Evolutionary conservation across 768 basidiomycete genomes (phyloP), one percentile per base, ranked within the genome.

Genomic region (Galerina marginata): DNA sequence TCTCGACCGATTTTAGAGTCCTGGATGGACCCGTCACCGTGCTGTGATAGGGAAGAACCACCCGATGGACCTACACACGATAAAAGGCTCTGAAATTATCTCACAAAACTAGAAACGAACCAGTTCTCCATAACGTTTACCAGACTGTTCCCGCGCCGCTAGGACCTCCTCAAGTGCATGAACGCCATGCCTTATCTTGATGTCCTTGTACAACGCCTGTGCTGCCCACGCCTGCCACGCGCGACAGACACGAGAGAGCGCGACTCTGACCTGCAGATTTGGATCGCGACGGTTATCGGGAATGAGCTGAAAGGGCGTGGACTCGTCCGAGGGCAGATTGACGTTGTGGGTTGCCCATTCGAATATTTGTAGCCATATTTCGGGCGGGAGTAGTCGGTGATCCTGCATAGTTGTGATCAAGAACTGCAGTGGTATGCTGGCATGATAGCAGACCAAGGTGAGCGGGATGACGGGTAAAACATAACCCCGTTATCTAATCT

Each of bases 311-410:
- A 89, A 89, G 2, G 86, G 86, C 23, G 67, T 65, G 65, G 87
- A 84, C 26, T 64, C 62, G 29, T 69, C 52, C 26, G 60, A 56
- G 58, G 72, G 46, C 44, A 72, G 65, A 20, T 64, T 56, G 23
- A 61, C 62, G 48, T 72, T 68, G 39, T 70, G 72, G 39, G 77
- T 76, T 23, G 81, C 80, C 77, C 77, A 77, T 54, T 75, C 72
- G 50, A 88, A 77, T 15, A 88, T 78, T 48, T 79, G 67, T 11
- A 84, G 70, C 86, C 84, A 87, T 29, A 88, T 65, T 64, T 88
- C 86, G 16, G 79, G 71, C 9, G 86, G 86, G 20, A 86, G 72
- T 10, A 54, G 48, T 15, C 60, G 59, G 59, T 74, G 69, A 60
- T 64, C 50, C 4, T 62, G 60, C 64, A 63, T 67, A 39, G 51